Percentiles rank a stretch among this genome's conserved stretches.
Conservation (phyloP, 306 rosid species). For the Potentilla sterilis region DNA sequence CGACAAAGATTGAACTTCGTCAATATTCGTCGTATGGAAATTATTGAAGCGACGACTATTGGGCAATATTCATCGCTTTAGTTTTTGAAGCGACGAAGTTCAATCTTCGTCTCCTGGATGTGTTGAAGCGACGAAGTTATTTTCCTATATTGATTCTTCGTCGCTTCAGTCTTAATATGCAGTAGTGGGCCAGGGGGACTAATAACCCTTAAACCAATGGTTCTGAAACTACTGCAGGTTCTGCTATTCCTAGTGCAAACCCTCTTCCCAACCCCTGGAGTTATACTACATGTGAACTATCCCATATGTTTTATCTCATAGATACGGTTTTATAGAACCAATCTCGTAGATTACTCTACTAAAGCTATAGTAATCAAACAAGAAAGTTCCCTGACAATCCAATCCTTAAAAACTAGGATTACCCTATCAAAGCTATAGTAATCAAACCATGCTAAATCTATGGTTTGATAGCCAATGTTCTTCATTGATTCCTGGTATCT, state of each 20-base stretch:
- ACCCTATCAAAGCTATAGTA: too few species aligned
- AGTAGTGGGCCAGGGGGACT: slow-evolving; percentile 38
- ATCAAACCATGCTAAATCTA: not conserved
- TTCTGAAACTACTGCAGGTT: slow-evolving; percentile 41
- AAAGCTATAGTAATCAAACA: not conserved
- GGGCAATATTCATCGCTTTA: too few species aligned
- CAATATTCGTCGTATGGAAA: too few species aligned
- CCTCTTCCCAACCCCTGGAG: slow-evolving; percentile 77
- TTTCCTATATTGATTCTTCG: too few species aligned
- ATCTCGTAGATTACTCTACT: not conserved
- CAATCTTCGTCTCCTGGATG: too few species aligned
- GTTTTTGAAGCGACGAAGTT: too few species aligned
- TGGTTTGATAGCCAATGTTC: not conserved
- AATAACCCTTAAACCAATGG: slow-evolving; percentile 47
- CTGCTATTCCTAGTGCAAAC: slow-evolving; percentile 49
- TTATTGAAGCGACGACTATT: too few species aligned
- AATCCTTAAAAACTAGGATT: not conserved
- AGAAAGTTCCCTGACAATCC: not conserved
- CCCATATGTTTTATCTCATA: not conserved
- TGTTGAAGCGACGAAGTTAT: too few species aligned
- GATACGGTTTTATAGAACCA: not conserved
- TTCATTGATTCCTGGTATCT: not conserved
- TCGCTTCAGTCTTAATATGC: too few species aligned
- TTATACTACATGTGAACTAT: slow-evolving; percentile 24
- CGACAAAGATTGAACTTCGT: too few species aligned